Evolutionary conservation across 75 land plant species (phyloP).

Genomic region (Chamaecyparis obtusa): DNA sequence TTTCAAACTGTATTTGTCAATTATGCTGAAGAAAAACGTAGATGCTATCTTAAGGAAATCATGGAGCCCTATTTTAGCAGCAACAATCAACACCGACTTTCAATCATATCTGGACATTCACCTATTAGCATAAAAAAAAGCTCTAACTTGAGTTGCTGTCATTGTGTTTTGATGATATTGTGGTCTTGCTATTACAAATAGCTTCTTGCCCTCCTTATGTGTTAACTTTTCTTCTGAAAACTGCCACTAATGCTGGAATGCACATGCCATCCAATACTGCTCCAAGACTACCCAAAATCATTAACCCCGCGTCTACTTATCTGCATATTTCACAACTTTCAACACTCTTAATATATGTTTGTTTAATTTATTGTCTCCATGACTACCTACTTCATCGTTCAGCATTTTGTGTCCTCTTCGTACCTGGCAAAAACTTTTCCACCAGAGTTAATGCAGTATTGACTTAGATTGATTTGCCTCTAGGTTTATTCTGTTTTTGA

Average conservation of each 20-base stretch:
- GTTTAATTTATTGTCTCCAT: too few species aligned
- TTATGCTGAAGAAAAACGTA: not conserved
- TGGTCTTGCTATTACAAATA: not conserved
- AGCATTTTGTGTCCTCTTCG: too few species aligned
- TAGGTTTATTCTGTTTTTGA: too few species aligned
- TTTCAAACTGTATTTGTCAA: not conserved
- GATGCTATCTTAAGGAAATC: not conserved
- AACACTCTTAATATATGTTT: not conserved
- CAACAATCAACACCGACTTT: not conserved
- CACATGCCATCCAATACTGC: constrained; percentile 74
- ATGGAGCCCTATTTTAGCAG: not conserved
- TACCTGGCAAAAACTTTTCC: too few species aligned
- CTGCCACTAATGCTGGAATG: constrained; percentile 39
- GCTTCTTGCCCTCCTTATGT: constrained; percentile 41
- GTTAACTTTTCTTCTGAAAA: constrained; percentile 56
- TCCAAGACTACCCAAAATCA: constrained; percentile 67
- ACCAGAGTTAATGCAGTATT: too few species aligned
- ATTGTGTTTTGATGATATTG: not conserved
- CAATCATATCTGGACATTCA: not conserved
- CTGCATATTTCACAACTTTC: constrained; percentile 51
- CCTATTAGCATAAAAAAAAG: not conserved
- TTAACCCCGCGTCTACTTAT: constrained; percentile 50
- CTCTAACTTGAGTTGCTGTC: not conserved
- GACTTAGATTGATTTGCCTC: too few species aligned
- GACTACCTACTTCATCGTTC: too few species aligned